phyloP scores from a whole-genome alignment of 2,329 filamentous ascomycete species.

The Aspergillus phoenicis region DNA sequence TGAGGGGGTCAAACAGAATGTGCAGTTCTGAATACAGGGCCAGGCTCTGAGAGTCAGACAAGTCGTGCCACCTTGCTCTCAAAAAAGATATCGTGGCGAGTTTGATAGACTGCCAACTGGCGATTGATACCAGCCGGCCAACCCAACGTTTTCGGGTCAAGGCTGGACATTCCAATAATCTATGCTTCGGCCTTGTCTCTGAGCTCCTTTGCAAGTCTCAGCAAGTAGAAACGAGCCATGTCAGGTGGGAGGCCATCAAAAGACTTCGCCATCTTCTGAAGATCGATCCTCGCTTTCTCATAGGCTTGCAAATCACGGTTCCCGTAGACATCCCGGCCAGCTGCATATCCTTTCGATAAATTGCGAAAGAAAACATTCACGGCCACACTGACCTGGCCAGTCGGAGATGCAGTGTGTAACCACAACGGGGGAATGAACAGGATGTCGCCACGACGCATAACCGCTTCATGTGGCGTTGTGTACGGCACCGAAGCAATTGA shows the following conservation, averaged over 20 bases:
- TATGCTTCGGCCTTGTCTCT: slow-evolving; percentile 33
- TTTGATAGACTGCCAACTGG: neutral
- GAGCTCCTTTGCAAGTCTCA: slow-evolving; percentile 71
- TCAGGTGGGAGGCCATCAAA: slow-evolving; percentile 61
- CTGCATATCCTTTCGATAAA: slow-evolving; percentile 67
- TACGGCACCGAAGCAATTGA: slow-evolving; percentile 58
- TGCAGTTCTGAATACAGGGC: neutral
- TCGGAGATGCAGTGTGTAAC: slow-evolving; percentile 67
- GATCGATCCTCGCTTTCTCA: slow-evolving; percentile 74
- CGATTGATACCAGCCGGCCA: neutral
- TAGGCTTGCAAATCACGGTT: slow-evolving; percentile 84
- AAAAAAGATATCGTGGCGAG: neutral
- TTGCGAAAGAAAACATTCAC: slow-evolving; percentile 90
- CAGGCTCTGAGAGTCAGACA: neutral
- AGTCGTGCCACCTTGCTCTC: neutral
- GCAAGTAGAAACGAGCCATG: slow-evolving; percentile 73
- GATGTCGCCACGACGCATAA: slow-evolving; percentile 71
- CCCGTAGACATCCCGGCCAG: slow-evolving; percentile 81
- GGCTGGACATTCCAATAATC: slow-evolving; percentile 7
- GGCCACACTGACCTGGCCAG: slow-evolving; percentile 64
- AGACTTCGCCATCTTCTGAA: slow-evolving; percentile 61
- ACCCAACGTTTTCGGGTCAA: neutral
- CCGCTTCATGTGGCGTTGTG: slow-evolving; percentile 68
- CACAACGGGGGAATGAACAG: slow-evolving; percentile 82
- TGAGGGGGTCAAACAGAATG: neutral